phyloP scores from a whole-genome alignment of 1,284 basidiomycete genomes.

The Heterobasidion parviporum region DNA sequence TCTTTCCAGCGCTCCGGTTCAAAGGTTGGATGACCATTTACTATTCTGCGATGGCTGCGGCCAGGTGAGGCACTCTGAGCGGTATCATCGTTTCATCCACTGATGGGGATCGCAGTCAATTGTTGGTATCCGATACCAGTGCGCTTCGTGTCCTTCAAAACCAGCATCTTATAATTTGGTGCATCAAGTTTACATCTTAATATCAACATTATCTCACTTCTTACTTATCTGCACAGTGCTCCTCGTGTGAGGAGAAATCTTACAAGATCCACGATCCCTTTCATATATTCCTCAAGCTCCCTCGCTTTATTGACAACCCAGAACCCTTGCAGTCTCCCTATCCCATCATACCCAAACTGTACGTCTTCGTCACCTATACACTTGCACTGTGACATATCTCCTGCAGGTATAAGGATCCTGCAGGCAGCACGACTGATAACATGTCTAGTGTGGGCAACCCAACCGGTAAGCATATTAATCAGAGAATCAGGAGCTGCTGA shows the following conservation, averaged over 20 bases:
- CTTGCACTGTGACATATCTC: not conserved
- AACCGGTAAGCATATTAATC: slow-evolving; percentile 34
- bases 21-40: slow-evolving; percentile 34
- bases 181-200: slow-evolving; percentile 13
- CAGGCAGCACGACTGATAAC: slow-evolving; percentile 40
- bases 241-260: slow-evolving; percentile 68
- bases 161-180: slow-evolving; percentile 60
- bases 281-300: slow-evolving; percentile 83
- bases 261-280: slow-evolving; percentile 74
- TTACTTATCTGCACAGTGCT: slow-evolving; percentile 40
- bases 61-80: slow-evolving; percentile 32
- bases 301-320: slow-evolving; percentile 56
- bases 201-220: not conserved
- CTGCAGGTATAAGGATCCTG: slow-evolving; percentile 57
- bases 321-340: slow-evolving; percentile 49
- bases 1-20: slow-evolving; percentile 8
- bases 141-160: slow-evolving; percentile 64
- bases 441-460: slow-evolving; percentile 37
- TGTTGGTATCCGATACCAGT: slow-evolving; percentile 66
- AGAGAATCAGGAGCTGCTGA: not conserved
- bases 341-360: slow-evolving; percentile 68
- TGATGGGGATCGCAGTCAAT: slow-evolving; percentile 38
- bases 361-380: slow-evolving; percentile 26
- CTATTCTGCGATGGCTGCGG: slow-evolving; percentile 33
- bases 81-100: not conserved